These are phyloP conservation scores for Maudiozyma barnettii DNA, from an alignment of 805 yeast species.

Conservation along the genomic window DNA sequence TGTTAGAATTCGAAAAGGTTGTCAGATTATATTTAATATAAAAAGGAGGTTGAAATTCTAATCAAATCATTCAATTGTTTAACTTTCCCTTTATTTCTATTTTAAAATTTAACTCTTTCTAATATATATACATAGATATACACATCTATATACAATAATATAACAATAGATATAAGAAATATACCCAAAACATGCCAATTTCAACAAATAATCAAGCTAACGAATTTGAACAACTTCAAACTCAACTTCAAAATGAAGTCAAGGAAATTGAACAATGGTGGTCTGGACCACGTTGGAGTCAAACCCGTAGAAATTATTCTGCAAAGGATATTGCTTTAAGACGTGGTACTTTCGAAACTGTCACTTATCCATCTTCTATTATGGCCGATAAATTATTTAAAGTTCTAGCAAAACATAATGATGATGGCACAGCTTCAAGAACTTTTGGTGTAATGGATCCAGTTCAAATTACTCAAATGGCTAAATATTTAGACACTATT, in stretches of 20 bases:
- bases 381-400: conserved; percentile 78
- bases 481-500: conserved; percentile 83
- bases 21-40: too few species aligned
- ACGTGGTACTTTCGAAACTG: conserved; percentile 64
- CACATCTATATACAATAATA: too few species aligned
- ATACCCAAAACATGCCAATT: conserved; percentile 3
- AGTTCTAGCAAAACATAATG: conserved; percentile 53
- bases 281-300: conserved; percentile 84
- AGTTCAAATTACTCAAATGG: conserved; percentile 93
- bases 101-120: too few species aligned
- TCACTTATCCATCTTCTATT: conserved; percentile 62
- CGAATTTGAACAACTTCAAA: conserved; percentile 12
- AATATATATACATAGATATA: too few species aligned
- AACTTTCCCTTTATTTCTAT: too few species aligned
- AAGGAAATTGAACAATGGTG: conserved; percentile 80
- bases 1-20: background rate
- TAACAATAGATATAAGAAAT: too few species aligned
- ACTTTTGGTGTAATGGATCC: conserved; percentile 97
- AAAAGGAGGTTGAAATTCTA: too few species aligned
- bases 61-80: too few species aligned
- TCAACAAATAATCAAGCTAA: background rate
- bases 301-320: conserved; percentile 78
- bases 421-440: conserved; percentile 64
- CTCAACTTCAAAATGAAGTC: conserved; percentile 38
- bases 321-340: conserved; percentile 84